Percentiles rank a stretch among this genome's conserved stretches.
Evolutionary conservation across 2,329 filamentous ascomycete genomes (phyloP).

Genomic region (Sclerotinia borealis): DNA sequence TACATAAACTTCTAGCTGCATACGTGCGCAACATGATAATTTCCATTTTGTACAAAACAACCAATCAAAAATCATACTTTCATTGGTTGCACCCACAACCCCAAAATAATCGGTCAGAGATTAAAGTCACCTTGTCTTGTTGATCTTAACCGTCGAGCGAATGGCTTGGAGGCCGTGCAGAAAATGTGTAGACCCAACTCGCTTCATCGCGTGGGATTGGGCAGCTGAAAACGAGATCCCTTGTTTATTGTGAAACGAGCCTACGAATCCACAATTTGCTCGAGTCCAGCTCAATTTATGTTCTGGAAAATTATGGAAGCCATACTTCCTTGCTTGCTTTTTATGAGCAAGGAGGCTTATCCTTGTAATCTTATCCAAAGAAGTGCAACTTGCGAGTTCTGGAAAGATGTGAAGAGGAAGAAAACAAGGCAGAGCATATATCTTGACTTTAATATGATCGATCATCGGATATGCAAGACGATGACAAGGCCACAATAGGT

Average conservation of each 20-base stretch:
- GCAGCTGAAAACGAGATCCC: constrained; percentile 22
- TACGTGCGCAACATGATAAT: constrained; percentile 12
- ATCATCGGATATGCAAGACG: not conserved
- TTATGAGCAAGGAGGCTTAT: constrained; percentile 8
- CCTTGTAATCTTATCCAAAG: constrained; percentile 16
- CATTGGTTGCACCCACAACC: not conserved
- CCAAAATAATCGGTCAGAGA: constrained; percentile 10
- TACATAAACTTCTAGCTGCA: constrained; percentile 10
- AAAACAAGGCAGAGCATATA: not conserved
- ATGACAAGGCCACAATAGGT: constrained; percentile 18
- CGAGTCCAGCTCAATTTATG: constrained; percentile 20
- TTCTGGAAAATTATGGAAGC: constrained; percentile 31
- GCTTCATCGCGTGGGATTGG: constrained; percentile 25
- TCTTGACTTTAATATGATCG: not conserved
- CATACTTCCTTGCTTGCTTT: constrained; percentile 13
- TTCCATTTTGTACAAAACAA: not conserved
- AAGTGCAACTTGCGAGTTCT: constrained; percentile 25
- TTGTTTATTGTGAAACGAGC: constrained; percentile 27
- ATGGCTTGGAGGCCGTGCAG: constrained; percentile 16
- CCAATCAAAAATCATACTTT: constrained; percentile 1
- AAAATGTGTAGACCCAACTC: not conserved
- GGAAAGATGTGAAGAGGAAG: not conserved
- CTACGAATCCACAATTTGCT: constrained; percentile 14
- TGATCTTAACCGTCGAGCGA: constrained; percentile 23
- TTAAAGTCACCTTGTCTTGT: constrained; percentile 5